Base-by-base conservation (phyloP, 352 stramenopile genomes). In the Pythium myriotylum region DNA sequence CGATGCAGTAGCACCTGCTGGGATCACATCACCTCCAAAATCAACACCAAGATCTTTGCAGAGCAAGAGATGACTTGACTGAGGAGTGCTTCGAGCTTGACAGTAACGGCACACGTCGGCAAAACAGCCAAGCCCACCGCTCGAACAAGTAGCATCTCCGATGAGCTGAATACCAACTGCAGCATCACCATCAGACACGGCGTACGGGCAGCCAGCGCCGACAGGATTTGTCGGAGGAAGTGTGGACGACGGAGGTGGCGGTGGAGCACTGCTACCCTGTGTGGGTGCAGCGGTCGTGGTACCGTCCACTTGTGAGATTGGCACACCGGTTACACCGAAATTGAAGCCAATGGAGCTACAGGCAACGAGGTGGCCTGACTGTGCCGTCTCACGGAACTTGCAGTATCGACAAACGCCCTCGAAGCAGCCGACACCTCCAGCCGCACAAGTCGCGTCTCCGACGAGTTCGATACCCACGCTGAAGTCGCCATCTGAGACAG, bases 401-500 rank as follows among this genome's bases (percentile, higher is more conserved):
- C 59, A 73, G 58, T 49, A 67, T 8, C 64, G 58, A 19, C 68
- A 76, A 4, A 51, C 19, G 5, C 57, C 37, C 26, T 49, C 35
- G 50, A 52, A 62, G 58, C 68, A 76, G 8, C 64, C 59, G 13
- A 66, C 27, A n/a, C 68, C 59, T 37, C 64, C 63, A 40, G 27
- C 7, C 3, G 42, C 55, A 47, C 62, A 75, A 22, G 47, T 54
- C 4, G 22, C 26, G 32, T 84, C 73, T 1, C 57, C 76, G 7
- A 78, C 57, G 19, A 58, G 37, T 16, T 63, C 42, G 19, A 69
- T 62, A 24, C 50, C 57, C 16, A 58, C 47, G 10, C 12, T 29
- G 26, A 39, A 57, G 13, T 65, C 70, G 7, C 73, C 70, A 26
- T 59, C 62, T 3, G 70, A 63, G 59, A 29, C 71, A 65, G 8